Conservation (phyloP, 2,329 filamentous ascomycete genomes). For the Plenodomus tracheiphilus region DNA sequence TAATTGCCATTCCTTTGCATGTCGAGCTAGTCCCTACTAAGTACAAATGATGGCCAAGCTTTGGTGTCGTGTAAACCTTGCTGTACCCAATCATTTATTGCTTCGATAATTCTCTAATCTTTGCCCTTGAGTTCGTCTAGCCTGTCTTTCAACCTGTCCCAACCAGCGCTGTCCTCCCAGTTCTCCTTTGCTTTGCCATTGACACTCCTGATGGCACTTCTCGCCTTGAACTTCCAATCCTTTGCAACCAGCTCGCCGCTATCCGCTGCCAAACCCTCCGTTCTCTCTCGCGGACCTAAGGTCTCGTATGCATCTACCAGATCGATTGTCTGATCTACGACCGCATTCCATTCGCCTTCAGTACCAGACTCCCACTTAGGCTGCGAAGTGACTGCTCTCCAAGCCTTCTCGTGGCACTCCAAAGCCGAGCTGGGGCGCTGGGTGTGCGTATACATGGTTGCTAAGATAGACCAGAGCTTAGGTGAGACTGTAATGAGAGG, state of each 20-base stretch:
- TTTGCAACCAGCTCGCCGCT: slow-evolving; percentile 67
- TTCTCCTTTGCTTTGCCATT: slow-evolving; percentile 77
- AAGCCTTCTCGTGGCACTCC: slow-evolving; percentile 85
- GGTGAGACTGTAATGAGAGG: slow-evolving; percentile 83
- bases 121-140: slow-evolving; percentile 48
- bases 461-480: slow-evolving; percentile 75
- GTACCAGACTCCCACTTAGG: slow-evolving; percentile 61
- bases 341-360: slow-evolving; percentile 67
- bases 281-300: slow-evolving; percentile 56
- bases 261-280: slow-evolving; percentile 55
- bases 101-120: slow-evolving; percentile 12
- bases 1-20: background rate
- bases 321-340: slow-evolving; percentile 78
- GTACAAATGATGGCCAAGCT: background rate
- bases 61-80: background rate
- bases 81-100: background rate
- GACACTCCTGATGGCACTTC: slow-evolving; percentile 80
- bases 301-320: slow-evolving; percentile 83
- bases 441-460: slow-evolving; percentile 73
- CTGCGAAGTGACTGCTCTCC: slow-evolving; percentile 69
- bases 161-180: slow-evolving; percentile 79
- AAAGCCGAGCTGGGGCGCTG: slow-evolving; percentile 72
- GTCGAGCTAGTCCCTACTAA: background rate
- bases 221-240: slow-evolving; percentile 86
- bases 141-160: slow-evolving; percentile 61